Evolutionary conservation across 306 rosid genomes (phyloP), one percentile per base, ranked within the genome.

Genomic region (Coriaria nepalensis): DNA sequence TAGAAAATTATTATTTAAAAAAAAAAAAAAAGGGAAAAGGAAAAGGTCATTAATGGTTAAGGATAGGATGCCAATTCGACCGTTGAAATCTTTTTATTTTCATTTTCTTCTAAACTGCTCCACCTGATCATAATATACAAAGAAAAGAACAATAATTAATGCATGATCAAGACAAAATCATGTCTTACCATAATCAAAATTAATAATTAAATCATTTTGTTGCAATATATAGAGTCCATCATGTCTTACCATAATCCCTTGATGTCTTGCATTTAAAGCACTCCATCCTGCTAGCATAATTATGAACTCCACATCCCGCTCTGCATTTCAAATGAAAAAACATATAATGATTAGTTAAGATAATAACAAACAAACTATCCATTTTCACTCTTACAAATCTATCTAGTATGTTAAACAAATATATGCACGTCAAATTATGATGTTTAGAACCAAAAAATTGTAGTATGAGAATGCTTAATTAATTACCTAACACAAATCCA

Each of bases 241-340:
- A 56, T 20, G 6, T 45, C 49, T 48, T 40, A 59, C 63, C 55
- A 29, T 47, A 47, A 47, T 40, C 47, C 65, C 67, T 85, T 39
- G 83, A 73, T 52, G 75, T 73, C 55, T 72, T 82, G 96, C 98
- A 92, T 68, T 75, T 92, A 49, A 41, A 72, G 59, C 98, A 92
- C 66, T 73, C 94, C 59, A 61, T 51, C 73, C 98, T 76, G 78
- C 81, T 77, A 33, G 98, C 98, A 37, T 85, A 92, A 55, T 92
- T 92, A 67, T 85, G 98, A 42, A 70, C 64, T 69, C 93, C 96
- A 61, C 98, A 92, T 59, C 86, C 96, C 49, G 33, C 45, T 63
- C 96, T 92, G 77, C 29, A 20, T 20, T 20, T 10, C 50, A 70
- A 50, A 33, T 13, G 63, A 13, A 63, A 42, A 37, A 13, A 57